Base-by-base conservation (phyloP, 1,284 basidiomycete species). In the Lentinula novae-zelandiae region DNA sequence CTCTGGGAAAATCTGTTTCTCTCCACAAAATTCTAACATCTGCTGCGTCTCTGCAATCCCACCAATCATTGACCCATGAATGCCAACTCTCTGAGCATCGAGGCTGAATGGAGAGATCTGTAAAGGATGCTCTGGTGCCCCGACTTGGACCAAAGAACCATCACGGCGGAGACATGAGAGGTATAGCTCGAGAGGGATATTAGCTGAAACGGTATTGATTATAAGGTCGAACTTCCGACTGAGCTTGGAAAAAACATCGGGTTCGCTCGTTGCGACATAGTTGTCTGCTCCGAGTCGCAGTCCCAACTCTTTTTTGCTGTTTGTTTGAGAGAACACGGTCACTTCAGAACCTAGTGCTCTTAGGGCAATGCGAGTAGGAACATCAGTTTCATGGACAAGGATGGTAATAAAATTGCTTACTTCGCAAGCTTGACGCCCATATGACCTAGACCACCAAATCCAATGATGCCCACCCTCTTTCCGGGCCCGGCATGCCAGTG, bases 21-120 rank as follows among this genome's bases (percentile, higher is more conserved):
- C 53, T n/a, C 52, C 59, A 42, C 59, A 60, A 34, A 55, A 55
- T 33, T 60, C 59, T n/a, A 60, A 20, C 59, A 56, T 60, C 33
- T 60, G 27, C 44, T 60, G 53, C 15, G 59, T 55, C 27, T 60
- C 59, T 22, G 31, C 34, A 42, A 60, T 55, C 4, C 52, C 58
- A 48, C 58, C 58, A 39, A 60, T 60, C 27, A 42, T 36, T 2
- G 59, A 60, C 3, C 59, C 53, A 20, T 31, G 15, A 2, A 60
- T 17, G 5, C 58, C 51, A 33, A 42, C 17, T 15, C 52, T 42
- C 8, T 39, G 20, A 5, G 36, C 38, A 17, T 20, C 33, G 22
- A 22, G 22, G 22, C 22, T 22, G 22, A 22, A 22, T 22, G 22
- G 22, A 22, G 22, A 22, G 22, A 22, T 22, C 22, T 22, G 22